phyloP scores from a whole-genome alignment of 2,329 filamentous ascomycete species.

The Hirsutella thompsonii region DNA sequence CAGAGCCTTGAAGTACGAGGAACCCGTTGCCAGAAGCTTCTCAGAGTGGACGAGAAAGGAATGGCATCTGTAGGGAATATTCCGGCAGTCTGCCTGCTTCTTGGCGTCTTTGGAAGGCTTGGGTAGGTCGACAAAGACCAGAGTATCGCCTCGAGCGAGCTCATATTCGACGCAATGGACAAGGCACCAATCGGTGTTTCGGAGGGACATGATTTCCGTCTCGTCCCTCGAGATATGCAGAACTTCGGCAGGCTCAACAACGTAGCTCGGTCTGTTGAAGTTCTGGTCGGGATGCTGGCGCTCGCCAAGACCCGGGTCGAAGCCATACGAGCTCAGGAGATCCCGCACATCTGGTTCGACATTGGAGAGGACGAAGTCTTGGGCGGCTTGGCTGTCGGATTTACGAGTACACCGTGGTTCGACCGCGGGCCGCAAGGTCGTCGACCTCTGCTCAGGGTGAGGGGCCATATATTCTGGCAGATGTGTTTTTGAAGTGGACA shows the following conservation, averaged over 20 bases:
- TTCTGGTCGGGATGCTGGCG: neutral
- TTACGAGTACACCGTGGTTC: too few relatives aligned
- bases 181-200: slow-evolving; percentile 13
- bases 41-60: slow-evolving; percentile 30
- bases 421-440: too few relatives aligned
- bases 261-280: neutral
- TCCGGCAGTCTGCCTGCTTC: slow-evolving; percentile 20
- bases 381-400: too few relatives aligned
- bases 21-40: slow-evolving; percentile 32
- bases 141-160: slow-evolving; percentile 25
- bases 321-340: too few relatives aligned
- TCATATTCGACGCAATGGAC: slow-evolving; percentile 14
- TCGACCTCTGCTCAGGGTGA: too few relatives aligned
- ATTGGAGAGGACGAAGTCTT: too few relatives aligned
- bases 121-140: slow-evolving; percentile 29
- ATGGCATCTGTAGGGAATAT: slow-evolving; percentile 18
- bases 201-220: slow-evolving; percentile 8
- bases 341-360: too few relatives aligned
- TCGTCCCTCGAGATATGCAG: neutral
- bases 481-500: too few relatives aligned
- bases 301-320: too few relatives aligned
- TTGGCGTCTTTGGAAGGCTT: slow-evolving; percentile 6
- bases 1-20: slow-evolving; percentile 31
- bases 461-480: too few relatives aligned
- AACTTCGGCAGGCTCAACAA: neutral